phyloP scores from a whole-genome alignment of 208 protist species.

The Wallacemonas sp. region DNA sequence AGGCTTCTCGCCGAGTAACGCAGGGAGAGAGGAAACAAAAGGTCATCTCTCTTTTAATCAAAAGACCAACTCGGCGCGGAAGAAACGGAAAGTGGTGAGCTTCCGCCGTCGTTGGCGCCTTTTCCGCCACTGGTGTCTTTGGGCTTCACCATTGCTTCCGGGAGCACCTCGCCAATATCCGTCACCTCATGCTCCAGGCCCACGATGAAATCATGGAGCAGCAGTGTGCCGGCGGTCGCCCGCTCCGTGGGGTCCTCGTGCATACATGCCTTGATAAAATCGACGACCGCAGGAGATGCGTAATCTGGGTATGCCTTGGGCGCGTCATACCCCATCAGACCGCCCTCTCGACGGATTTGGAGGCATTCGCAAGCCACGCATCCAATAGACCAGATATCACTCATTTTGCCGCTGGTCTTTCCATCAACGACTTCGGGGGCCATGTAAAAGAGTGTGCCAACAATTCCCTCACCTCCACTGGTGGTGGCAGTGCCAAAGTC shows the following conservation, averaged over 20 bases:
- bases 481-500: conserved; percentile 77
- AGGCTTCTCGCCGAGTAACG: too few species aligned
- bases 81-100: conserved; percentile 25
- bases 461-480: conserved; percentile 43
- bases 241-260: conserved; percentile 51
- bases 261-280: conserved; percentile 71
- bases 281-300: conserved; percentile 35
- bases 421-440: conserved; percentile 55
- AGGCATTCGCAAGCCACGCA: conserved; percentile 61
- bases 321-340: conserved; percentile 48
- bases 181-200: conserved; percentile 60
- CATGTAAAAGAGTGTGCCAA: conserved; percentile 71
- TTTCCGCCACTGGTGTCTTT: conserved; percentile 18
- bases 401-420: conserved; percentile 49
- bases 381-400: conserved; percentile 74
- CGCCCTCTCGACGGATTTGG: conserved; percentile 36
- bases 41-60: conserved; percentile 12
- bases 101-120: background rate
- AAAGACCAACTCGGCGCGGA: conserved; percentile 51
- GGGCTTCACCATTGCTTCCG: conserved; percentile 27
- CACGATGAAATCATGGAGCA: conserved; percentile 72
- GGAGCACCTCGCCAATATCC: conserved; percentile 38
- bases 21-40: too few species aligned
- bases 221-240: conserved; percentile 46
- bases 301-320: conserved; percentile 49